Evolutionary conservation across 2,329 filamentous ascomycete species (phyloP), one percentile per base, ranked within the genome.

Genomic region (Fusarium cicatricum): DNA sequence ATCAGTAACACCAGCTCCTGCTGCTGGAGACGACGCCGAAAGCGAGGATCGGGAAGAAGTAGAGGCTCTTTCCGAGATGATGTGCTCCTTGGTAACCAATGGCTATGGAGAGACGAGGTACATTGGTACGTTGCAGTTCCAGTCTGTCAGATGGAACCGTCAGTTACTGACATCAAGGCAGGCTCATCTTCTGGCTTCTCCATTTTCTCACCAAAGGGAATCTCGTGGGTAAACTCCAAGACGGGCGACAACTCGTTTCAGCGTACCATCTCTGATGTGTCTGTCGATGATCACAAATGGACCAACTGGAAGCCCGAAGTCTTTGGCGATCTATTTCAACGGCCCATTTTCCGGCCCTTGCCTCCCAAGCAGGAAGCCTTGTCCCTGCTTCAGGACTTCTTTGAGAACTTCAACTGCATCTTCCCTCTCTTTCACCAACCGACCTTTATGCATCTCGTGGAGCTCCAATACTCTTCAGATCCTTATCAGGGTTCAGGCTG

Each of bases 321-420:
- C 19, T 98, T 98, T 74, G 86, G 90, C 43, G 94, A 98, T 72
- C 85, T 99, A 16, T 98, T 98, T 77, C 86, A 88, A 47, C 87
- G 93, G 32, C 88, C 89, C 14, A 84, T 97, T 23, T 97, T 94
- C 80, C 89, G 90, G 57, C 89, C 87, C 14, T 76, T 98, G 28
- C 95, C 95, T 3, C 82, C 90, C 1, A 96, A 96, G 74, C 82
- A 87, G n/a, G 93, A 97, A 76, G 91, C 92, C 1, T 75, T 96
- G 58, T 96, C 92, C 2, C 79, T 98, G 32, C 85, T 97, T 57
- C 92, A 90, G 74, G 95, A 99, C 74, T 99, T 90, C 71, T 99
- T 99, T 65, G 91, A 96, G 70, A 97, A 97, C 76, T 98, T 99
- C 82, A 99, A 99, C 79, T 95, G 92, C 85, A 94, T 98, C 85